Evolutionary conservation across 108 stramenopile genomes (phyloP).

Genomic region (Skeletonema costatum): DNA sequence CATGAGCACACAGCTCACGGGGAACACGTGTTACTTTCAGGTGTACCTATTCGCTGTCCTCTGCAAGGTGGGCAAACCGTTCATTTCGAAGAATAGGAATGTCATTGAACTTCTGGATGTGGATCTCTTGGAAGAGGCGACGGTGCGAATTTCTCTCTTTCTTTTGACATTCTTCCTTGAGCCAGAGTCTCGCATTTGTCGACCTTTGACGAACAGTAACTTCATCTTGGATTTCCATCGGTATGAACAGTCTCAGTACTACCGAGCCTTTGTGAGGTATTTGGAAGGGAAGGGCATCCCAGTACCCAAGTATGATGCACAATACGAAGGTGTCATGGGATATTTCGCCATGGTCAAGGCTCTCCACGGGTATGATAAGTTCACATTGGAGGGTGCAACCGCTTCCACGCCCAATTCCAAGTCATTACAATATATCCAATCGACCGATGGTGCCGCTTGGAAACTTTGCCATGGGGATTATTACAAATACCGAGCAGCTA

Average conservation of each 20-base stretch:
- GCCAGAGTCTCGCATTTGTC: constrained; percentile 25
- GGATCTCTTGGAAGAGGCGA: constrained; percentile 35
- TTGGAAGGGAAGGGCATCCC: constrained; percentile 17
- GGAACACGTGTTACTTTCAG: constrained; percentile 63
- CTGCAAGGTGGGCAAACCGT: constrained; percentile 49
- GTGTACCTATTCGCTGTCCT: constrained; percentile 56
- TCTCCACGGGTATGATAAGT: constrained; percentile 53
- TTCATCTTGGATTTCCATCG: constrained; percentile 55
- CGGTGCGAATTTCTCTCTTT: constrained; percentile 45
- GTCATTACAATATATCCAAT: constrained; percentile 36
- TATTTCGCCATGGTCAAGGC: constrained; percentile 40
- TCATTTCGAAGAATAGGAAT: constrained; percentile 24
- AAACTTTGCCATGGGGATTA: constrained; percentile 49
- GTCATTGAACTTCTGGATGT: constrained; percentile 33
- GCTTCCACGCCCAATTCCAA: constrained; percentile 55
- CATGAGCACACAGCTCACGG: constrained; percentile 58
- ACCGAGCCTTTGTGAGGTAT: constrained; percentile 31
- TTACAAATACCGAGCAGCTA: constrained; percentile 58
- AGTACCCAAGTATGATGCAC: constrained; percentile 45
- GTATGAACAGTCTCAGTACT: constrained; percentile 48
- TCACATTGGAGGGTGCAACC: constrained; percentile 49
- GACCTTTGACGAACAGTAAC: constrained; percentile 57
- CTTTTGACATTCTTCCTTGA: constrained; percentile 59
- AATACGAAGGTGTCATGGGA: constrained; percentile 35
- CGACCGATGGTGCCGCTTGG: constrained; percentile 40